Conservation (phyloP, 2,329 filamentous ascomycete genomes). For the Cladosporium sp. region DNA sequence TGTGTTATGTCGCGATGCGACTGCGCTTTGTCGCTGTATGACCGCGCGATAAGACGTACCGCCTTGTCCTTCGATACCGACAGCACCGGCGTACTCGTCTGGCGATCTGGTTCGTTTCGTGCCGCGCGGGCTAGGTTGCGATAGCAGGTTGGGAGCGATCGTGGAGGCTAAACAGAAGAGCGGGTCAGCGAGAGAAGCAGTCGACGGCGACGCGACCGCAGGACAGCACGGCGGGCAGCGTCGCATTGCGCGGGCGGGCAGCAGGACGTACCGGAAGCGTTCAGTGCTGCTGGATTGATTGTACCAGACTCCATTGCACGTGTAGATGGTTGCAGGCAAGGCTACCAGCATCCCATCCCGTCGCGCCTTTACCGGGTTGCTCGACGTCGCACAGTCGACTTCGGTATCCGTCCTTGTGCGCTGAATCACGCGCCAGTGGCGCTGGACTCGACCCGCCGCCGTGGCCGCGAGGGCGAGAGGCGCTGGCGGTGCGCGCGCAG, state of each 20-base stretch:
- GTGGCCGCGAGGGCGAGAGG: slow-evolving; percentile 7
- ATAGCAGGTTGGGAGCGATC: slow-evolving; percentile 39
- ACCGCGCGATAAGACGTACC: slow-evolving; percentile 53
- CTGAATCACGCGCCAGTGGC: slow-evolving; percentile 10
- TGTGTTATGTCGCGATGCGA: neutral
- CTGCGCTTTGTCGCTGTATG: neutral
- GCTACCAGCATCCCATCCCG: slow-evolving; percentile 34
- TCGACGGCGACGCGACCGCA: neutral
- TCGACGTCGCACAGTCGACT: slow-evolving; percentile 6
- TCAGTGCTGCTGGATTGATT: slow-evolving; percentile 84
- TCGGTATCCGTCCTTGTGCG: slow-evolving; percentile 10
- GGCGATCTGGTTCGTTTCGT: slow-evolving; percentile 76
- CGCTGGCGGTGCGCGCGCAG: slow-evolving; percentile 1
- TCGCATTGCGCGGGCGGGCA: slow-evolving; percentile 6
- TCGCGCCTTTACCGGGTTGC: slow-evolving; percentile 10
- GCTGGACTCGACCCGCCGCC: slow-evolving; percentile 8
- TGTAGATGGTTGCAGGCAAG: slow-evolving; percentile 20
- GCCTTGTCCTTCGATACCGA: slow-evolving; percentile 51
- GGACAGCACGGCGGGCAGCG: neutral
- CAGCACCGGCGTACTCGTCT: slow-evolving; percentile 45
- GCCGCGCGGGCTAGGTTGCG: slow-evolving; percentile 56
- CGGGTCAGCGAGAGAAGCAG: slow-evolving; percentile 15
- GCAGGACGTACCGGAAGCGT: slow-evolving; percentile 59
- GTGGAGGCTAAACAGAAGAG: slow-evolving; percentile 30
- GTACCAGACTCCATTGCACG: slow-evolving; percentile 63